Conservation (phyloP, 2,329 filamentous ascomycete species). For the Aureobasidium lini region DNA sequence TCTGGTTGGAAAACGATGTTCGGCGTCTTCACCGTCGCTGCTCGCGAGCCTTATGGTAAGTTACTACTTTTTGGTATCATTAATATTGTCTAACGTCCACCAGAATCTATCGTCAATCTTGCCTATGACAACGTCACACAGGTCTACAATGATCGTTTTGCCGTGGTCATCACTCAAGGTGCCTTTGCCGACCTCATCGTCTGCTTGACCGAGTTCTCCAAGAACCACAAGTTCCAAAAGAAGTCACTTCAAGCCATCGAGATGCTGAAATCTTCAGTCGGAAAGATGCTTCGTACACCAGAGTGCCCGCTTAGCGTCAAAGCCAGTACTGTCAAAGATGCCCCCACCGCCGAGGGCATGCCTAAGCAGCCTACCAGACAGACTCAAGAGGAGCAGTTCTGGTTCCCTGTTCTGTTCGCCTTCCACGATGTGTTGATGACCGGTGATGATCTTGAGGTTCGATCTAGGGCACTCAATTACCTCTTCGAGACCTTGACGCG, state of each 20-base stretch:
- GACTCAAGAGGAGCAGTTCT: conserved; percentile 92
- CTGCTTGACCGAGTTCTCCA: conserved; percentile 95
- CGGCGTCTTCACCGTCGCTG: conserved; percentile 93
- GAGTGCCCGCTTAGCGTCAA: conserved; percentile 83
- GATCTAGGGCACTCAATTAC: conserved; percentile 81
- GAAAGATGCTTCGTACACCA: conserved; percentile 89
- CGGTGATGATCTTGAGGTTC: conserved; percentile 92
- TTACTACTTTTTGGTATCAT: conserved; percentile 1
- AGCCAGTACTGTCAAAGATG: conserved; percentile 43
- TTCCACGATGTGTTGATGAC: conserved; percentile 99
- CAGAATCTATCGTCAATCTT: conserved; percentile 88
- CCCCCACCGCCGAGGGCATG: conserved; percentile 42
- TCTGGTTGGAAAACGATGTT: conserved; percentile 99
- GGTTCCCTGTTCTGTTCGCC: conserved; percentile 96
- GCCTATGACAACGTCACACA: conserved; percentile 95
- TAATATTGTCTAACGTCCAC: conserved; percentile 6
- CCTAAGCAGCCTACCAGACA: conserved; percentile 65
- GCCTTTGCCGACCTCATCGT: conserved; percentile 95
- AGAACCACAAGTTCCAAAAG: conserved; percentile 97
- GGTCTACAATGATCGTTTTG: conserved; percentile 92
- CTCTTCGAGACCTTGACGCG: conserved; percentile 89
- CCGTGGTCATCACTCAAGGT: conserved; percentile 90
- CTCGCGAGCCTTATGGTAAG: conserved; percentile 72
- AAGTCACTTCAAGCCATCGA: conserved; percentile 96
- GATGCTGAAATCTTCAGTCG: conserved; percentile 84